Evolutionary conservation across 2,329 filamentous ascomycete species (phyloP), one percentile per base, ranked within the genome.

Genomic region (Aurifilum marmelostoma): DNA sequence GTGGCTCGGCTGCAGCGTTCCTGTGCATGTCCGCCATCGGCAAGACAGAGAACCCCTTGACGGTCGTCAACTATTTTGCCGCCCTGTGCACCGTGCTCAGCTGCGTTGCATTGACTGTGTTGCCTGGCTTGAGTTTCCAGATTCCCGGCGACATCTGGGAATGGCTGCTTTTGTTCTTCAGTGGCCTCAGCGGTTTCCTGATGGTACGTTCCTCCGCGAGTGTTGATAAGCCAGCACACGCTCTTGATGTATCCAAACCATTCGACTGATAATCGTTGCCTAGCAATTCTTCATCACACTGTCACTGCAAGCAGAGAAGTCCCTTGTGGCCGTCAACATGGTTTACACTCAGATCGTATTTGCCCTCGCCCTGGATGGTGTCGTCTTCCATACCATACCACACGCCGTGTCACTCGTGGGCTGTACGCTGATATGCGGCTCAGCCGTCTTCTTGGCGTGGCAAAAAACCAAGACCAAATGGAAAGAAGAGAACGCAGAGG

Each of bases 341-440:
- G 65, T 67, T 3, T 67, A 67, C 16, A 67, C 59, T 1, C 65
- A 67, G n/a, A 43, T 67, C 24, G 66, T 67, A 60, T 67, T 67
- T 27, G 59, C 66, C 16, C 29, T 63, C 21, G 37, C 47, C 47
- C 66, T 67, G 16, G 59, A 67, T 27, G 66, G 47, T 11, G 34
- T 67, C 34, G 59, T 67, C 8, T 63, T 67, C 21, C 59, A 62
- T 21, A 58, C 47, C 47, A 58, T 67, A 32, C 66, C 66, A 5
- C 66, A 67, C 47, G 59, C 34, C 37, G 60, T 63, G 34, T 67
- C 65, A 5, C 32, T 67, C 29, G 32, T 21, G 5, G 66, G 66
- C 9, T 67, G 66, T 34, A 37, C 43, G 12, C 9, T 67, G 24
- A 63, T 67, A 24, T 32, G 60, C 32, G 59, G 32, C 1, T 67